Evolutionary conservation across 768 basidiomycete genomes (phyloP), one percentile per base, ranked within the genome.

Genomic region (Russula dissimulans): DNA sequence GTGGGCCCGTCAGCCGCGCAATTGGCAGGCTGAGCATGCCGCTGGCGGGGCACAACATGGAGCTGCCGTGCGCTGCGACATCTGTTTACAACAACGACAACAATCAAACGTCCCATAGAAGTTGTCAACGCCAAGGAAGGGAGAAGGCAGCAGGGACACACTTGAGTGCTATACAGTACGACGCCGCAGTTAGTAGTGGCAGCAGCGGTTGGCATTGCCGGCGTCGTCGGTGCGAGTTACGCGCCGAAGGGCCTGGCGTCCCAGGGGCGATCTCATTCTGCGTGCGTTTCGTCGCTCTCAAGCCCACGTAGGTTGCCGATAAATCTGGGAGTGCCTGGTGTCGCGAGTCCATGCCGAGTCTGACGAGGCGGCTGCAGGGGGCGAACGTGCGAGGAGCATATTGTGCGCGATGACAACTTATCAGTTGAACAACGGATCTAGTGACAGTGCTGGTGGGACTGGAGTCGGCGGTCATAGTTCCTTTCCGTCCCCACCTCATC

Each of bases 301-400:
- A 94, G 81, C 56, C 75, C 85, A 70, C 85, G 89, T 60, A 94
- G 72, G 62, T 87, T 81, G 0, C 90, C 89, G 80, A 95, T 94
- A 56, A 94, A 26, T 32, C 76, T 67, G 15, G 69, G 65, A 29
- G 77, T 71, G 18, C 56, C 48, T 18, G 51, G 54, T 9, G 48
- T 38, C 10, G 39, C 38, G 0, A 14, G 26, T 17, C 61, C 50
- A 14, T 54, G 18, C 47, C 54, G 17, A 49, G 59, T 18, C 59
- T 54, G 29, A 53, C 72, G 65, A 26, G 83, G 68, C 10, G 73
- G 67, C 3, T 85, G 22, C 22, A 26, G 22, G 22, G 83, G n/a
- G 81, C 67, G 6, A 84, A 69, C 2, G 84, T 87, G 4, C 84
- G 86, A 10, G 84, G 73, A 79, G 89, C 85, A 36, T 79, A 82